Percentiles rank a stretch among this genome's conserved stretches.
These are phyloP conservation scores for Rhodomyrtus psidioides DNA, from an alignment of 441 rosid genomes.

Conservation along the genomic window DNA sequence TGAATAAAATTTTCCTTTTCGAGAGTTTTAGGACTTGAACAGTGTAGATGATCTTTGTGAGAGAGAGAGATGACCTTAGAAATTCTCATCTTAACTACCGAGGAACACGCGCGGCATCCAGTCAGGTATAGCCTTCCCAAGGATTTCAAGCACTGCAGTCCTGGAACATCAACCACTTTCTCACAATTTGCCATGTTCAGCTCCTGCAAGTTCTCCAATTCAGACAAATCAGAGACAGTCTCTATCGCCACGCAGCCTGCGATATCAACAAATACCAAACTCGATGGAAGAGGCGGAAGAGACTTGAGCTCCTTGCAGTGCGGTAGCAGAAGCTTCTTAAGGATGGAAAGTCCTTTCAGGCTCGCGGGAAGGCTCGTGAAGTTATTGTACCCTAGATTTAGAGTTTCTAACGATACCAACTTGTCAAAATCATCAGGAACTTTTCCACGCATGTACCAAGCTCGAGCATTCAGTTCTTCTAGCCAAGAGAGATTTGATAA, in stretches of 20 bases:
- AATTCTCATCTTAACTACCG: constrained; percentile 27
- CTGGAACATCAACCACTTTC: constrained; percentile 39
- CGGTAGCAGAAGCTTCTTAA: constrained; percentile 28
- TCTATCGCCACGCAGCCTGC: constrained; percentile 40
- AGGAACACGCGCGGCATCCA: constrained; percentile 36
- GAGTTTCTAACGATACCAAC: constrained; percentile 22
- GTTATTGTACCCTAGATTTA: constrained; percentile 42
- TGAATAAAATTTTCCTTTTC: not conserved
- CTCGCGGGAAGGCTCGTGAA: constrained; percentile 55
- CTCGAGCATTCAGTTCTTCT: constrained; percentile 48
- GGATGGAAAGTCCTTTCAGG: constrained; percentile 37
- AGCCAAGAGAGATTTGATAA: constrained; percentile 38
- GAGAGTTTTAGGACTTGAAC: not conserved
- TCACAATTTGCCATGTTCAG: constrained; percentile 54
- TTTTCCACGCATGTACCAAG: constrained; percentile 41
- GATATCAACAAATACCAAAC: constrained; percentile 24
- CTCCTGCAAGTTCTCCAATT: constrained; percentile 18
- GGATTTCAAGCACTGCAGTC: constrained; percentile 33
- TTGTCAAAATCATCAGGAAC: constrained; percentile 57
- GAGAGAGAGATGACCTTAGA: constrained; percentile 35
- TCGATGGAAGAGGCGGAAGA: constrained; percentile 55
- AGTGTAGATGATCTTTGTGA: not conserved
- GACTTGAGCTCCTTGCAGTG: constrained; percentile 38
- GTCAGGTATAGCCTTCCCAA: constrained; percentile 39
- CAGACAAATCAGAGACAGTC: constrained; percentile 30